Evolutionary conservation across 352 stramenopile species (phyloP).

Genomic region (Phytophthora tubulina): DNA sequence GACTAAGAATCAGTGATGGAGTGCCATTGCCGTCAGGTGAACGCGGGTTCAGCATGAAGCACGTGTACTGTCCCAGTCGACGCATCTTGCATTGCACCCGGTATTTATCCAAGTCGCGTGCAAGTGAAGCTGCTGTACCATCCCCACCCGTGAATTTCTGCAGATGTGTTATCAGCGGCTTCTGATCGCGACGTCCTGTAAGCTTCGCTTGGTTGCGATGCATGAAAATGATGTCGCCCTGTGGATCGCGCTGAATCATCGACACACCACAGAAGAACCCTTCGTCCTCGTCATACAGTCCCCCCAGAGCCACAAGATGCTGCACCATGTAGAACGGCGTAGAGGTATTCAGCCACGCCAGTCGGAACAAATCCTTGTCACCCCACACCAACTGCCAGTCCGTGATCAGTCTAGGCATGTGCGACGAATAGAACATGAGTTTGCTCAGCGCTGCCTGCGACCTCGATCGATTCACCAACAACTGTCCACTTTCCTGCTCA

Average conservation of each 20-base stretch:
- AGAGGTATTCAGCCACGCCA: slow-evolving; percentile 82
- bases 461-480: slow-evolving; percentile 70
- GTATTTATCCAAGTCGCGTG: slow-evolving; percentile 75
- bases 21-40: slow-evolving; percentile 50
- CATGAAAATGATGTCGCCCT: slow-evolving; percentile 81
- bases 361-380: slow-evolving; percentile 80
- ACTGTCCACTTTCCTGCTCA: slow-evolving; percentile 84
- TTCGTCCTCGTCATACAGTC: slow-evolving; percentile 56
- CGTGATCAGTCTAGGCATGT: slow-evolving; percentile 65
- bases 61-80: slow-evolving; percentile 68
- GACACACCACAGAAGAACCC: slow-evolving; percentile 82
- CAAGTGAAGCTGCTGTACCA: slow-evolving; percentile 58
- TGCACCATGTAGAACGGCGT: slow-evolving; percentile 78
- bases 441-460: slow-evolving; percentile 58
- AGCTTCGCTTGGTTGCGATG: slow-evolving; percentile 87
- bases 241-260: slow-evolving; percentile 82
- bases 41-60: slow-evolving; percentile 67
- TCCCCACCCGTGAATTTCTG: slow-evolving; percentile 85
- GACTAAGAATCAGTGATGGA: slow-evolving; percentile 62
- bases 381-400: slow-evolving; percentile 74
- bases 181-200: slow-evolving; percentile 66
- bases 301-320: slow-evolving; percentile 63
- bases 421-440: slow-evolving; percentile 84
- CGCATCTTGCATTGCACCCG: slow-evolving; percentile 72
- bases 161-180: slow-evolving; percentile 69